These are phyloP conservation scores for Solanum lignicaule DNA, from an alignment of 257 asterid genomes.

Conservation along the genomic window DNA sequence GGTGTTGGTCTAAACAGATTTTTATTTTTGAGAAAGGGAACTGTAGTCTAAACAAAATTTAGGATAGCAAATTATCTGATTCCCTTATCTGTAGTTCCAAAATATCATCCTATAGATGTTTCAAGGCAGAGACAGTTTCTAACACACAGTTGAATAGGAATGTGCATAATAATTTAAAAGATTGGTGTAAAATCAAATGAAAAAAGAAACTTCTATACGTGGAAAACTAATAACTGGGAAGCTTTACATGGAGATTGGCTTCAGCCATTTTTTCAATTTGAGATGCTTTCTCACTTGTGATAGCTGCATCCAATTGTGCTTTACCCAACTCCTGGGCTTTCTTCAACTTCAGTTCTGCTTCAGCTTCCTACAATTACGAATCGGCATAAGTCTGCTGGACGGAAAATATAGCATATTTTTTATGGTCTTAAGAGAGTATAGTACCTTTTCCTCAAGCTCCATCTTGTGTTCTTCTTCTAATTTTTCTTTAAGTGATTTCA, in stretches of 20 bases:
- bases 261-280: constrained; percentile 97
- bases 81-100: neutral
- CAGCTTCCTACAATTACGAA: constrained; percentile 58
- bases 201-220: neutral
- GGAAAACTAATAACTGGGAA: constrained; percentile 11
- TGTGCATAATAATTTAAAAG: neutral
- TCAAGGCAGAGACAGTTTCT: neutral
- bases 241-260: constrained; percentile 78
- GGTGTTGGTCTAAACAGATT: neutral
- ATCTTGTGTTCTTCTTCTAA: constrained; percentile 48
- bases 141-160: neutral
- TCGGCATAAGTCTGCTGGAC: constrained; percentile 2
- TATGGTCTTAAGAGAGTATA: neutral
- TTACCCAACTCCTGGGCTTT: constrained; percentile 57
- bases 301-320: constrained; percentile 83
- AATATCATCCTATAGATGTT: neutral
- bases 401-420: neutral
- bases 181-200: neutral
- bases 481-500: constrained; percentile 74
- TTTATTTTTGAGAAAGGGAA: neutral
- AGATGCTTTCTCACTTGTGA: constrained; percentile 91
- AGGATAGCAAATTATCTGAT: neutral
- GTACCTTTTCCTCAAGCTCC: constrained; percentile 77
- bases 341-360: constrained; percentile 51
- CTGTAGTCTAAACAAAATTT: neutral